These are phyloP conservation scores for Parasarocladium wereldwijsianum DNA, from an alignment of 2,329 filamentous ascomycete species.

Conservation along the genomic window DNA sequence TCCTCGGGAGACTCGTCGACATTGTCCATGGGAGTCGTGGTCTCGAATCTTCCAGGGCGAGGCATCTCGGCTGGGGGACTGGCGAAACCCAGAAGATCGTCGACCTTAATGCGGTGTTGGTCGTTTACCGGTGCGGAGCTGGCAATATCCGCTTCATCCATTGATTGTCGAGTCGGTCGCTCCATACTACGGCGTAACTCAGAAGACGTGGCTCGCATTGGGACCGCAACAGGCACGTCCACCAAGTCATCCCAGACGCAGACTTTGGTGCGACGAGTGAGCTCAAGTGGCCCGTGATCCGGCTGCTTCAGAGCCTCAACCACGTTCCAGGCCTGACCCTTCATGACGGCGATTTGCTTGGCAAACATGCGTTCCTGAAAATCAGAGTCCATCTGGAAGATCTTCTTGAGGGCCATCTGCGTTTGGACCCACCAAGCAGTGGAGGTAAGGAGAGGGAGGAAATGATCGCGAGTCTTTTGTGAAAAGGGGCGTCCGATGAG, in stretches of 20 bases:
- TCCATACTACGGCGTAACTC: constrained; percentile 59
- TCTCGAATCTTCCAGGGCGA: constrained; percentile 61
- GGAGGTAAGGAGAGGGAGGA: constrained; percentile 87
- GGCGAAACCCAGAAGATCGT: constrained; percentile 57
- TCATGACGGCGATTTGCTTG: constrained; percentile 97
- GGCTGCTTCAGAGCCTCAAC: constrained; percentile 89
- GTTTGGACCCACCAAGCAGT: constrained; percentile 97
- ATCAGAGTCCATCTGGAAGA: constrained; percentile 86
- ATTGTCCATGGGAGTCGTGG: constrained; percentile 32
- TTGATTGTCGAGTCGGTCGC: constrained; percentile 20
- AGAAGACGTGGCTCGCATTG: constrained; percentile 70
- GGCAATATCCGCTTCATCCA: constrained; percentile 69
- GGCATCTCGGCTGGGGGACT: constrained; percentile 51
- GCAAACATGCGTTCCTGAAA: constrained; percentile 99
- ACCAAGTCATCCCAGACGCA: constrained; percentile 98
- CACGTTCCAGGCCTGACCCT: constrained; percentile 98
- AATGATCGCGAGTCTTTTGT: constrained; percentile 83
- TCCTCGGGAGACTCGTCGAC: constrained; percentile 24
- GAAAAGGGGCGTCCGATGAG: constrained; percentile 94
- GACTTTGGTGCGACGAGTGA: constrained; percentile 79
- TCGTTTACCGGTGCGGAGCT: constrained; percentile 17
- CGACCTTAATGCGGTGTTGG: constrained; percentile 19
- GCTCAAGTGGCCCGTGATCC: constrained; percentile 85
- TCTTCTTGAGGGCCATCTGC: constrained; percentile 66
- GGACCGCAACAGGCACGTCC: constrained; percentile 86